Base-by-base conservation (phyloP, 202 grass and related monocot species). In the Zizania palustris region DNA sequence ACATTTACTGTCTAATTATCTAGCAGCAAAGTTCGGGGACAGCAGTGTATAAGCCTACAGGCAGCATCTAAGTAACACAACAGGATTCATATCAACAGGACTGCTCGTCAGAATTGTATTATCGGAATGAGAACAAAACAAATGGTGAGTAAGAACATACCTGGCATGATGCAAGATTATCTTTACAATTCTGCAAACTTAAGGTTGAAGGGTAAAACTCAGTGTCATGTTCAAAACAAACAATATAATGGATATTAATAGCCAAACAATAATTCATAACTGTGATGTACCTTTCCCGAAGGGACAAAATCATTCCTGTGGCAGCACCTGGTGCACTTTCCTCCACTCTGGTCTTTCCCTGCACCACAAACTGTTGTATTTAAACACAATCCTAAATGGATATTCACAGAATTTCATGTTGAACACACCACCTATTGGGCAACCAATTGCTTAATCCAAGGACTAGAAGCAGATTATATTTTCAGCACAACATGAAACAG, bases 271-370 rank as follows among this genome's bases (percentile, higher is more conserved):
- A 69, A 80, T 67, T 28, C 28, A 28, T 28, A 28, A 28, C 28
- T 60, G 43, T 37, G 19, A 60, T 56, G 5, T 76, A 97, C 96
- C 90, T 96, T 96, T 93, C 92, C 58, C 96, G 92, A 75, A 99
- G 85, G 89, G 96, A 93, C 60, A 99, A 73, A 81, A 99, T 99
- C 92, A 99, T 95, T 73, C 96, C 96, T 28, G 96, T 99, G 3
- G 96, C 85, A 54, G 87, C 90, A 71, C 96, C 96, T 59, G 96
- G 96, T 49, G 88, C 85, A 89, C 76, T 96, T 90, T 99, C 96
- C 69, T 99, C 96, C 0, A 85, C 79, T 65, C 85, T 99, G 81
- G 72, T 62, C 55, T 96, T 99, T 76, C 80, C 85, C 96, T 99
- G 56, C 50, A 89, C 69, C 45, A 67, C 18, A 56, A 74, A 77